phyloP scores from a whole-genome alignment of 192 early-diverging fungal genomes.

The Backusella psychrophila region DNA sequence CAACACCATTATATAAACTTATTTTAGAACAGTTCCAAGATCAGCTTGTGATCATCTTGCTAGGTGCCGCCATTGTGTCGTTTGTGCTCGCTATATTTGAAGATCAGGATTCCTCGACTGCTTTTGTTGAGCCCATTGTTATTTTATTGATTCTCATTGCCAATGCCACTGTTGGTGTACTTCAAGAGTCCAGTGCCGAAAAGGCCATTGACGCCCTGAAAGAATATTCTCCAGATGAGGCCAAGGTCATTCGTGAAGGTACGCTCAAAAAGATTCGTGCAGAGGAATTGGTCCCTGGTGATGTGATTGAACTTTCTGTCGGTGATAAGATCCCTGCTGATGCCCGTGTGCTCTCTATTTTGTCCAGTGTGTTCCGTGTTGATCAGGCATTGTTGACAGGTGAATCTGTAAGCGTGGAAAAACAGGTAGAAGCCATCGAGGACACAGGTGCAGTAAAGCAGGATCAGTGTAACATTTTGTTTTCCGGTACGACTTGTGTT shows the following conservation, averaged over 20 bases:
- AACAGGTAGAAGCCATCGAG: conserved; percentile 60
- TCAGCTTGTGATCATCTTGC: conserved; percentile 95
- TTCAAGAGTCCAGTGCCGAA: conserved; percentile 97
- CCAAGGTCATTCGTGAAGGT: conserved; percentile 85
- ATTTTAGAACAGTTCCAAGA: conserved; percentile 98
- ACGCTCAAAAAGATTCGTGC: conserved; percentile 63
- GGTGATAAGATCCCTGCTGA: conserved; percentile 98
- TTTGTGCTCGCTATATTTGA: conserved; percentile 93
- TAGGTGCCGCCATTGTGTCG: conserved; percentile 87
- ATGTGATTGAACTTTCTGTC: conserved; percentile 87
- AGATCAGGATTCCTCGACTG: conserved; percentile 67
- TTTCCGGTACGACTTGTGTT: conserved; percentile 95
- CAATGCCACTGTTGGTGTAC: conserved; percentile 95
- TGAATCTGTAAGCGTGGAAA: conserved; percentile 89
- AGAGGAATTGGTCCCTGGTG: conserved; percentile 91
- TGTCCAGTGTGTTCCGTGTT: conserved; percentile 83
- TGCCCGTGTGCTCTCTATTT: conserved; percentile 77
- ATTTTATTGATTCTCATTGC: conserved; percentile 98
- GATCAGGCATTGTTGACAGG: conserved; percentile 97
- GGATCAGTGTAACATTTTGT: conserved; percentile 96
- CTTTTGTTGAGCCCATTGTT: conserved; percentile 97
- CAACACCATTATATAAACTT: conserved; percentile 89
- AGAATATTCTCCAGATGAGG: conserved; percentile 96
- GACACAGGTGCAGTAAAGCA: conserved; percentile 87
- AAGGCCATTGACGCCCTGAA: conserved; percentile 96